Conservation (phyloP, 23 red algal genomes). For the Porphyridium purpureum region DNA sequence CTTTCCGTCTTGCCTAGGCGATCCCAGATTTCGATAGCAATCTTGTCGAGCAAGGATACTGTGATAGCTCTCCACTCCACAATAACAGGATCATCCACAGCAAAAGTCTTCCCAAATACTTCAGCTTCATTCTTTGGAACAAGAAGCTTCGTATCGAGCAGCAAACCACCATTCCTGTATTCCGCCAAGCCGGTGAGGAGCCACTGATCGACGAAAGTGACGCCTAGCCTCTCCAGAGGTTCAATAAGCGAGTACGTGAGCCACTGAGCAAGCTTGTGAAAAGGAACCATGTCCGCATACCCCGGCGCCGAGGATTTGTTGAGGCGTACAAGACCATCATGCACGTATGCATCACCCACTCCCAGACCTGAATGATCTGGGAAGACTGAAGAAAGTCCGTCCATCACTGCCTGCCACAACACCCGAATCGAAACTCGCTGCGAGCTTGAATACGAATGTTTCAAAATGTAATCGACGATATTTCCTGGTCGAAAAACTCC, state of each 20-base stretch:
- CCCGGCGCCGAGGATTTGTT: background rate
- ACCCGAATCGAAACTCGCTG: background rate
- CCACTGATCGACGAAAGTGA: background rate
- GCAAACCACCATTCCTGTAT: background rate
- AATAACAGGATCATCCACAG: background rate
- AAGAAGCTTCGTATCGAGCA: background rate
- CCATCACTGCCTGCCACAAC: conserved; percentile 1
- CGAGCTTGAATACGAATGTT: background rate
- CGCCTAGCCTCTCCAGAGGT: background rate
- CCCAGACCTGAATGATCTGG: background rate
- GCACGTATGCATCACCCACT: background rate
- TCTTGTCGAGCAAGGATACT: background rate
- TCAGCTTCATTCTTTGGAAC: background rate
- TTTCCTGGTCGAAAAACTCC: conserved; percentile 1
- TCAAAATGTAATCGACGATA: background rate
- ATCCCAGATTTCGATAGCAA: background rate
- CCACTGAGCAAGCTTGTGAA: conserved; percentile 1
- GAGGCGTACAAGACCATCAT: background rate
- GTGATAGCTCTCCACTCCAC: background rate
- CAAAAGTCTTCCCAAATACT: background rate
- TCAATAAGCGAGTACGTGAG: background rate
- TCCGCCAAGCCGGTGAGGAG: background rate
- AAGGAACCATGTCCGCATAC: background rate
- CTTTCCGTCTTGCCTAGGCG: background rate
- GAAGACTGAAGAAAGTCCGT: background rate